Base-by-base conservation (phyloP, 768 basidiomycete genomes). In the Asterophora parasitica region DNA sequence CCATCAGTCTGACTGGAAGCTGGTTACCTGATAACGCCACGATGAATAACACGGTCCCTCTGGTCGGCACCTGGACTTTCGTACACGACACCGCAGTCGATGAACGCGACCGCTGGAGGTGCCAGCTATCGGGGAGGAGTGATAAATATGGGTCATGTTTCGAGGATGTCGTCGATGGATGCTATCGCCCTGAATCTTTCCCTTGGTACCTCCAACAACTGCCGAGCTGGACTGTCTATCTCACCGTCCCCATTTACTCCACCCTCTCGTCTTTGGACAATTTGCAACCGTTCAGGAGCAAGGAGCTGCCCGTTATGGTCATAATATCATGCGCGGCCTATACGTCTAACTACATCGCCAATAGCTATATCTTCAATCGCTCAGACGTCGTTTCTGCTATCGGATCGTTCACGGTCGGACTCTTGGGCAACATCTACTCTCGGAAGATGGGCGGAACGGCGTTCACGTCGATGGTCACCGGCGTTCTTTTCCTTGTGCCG, bases 401-500 rank as follows among this genome's bases (percentile, higher is more conserved):
- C 58, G 90, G 89, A 0, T 87, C 89, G 12, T 90, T 90, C 54
- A 85, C 83, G 1, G 82, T 88, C 15, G 88, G 88, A 15, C 53
- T 90, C 23, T 67, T 90, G 15, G 89, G 88, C 3, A 91, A 91
- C 57, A 64, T 85, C 1, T 91, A 91, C 63, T 91, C 89, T 32
- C 75, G 89, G 38, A 80, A 79, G 61, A 83, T 88, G 77, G 78
- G 85, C 7, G 90, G 89, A 7, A 92, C 89, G 3, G 90, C 90
- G 15, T 92, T 92, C 66, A 90, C 89, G 8, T 83, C 83, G 2
- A 93, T 93, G 91, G 88, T 92, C 33, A 87, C 90, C 19, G 90
- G 89, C 31, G 88, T 93, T 4, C 64, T 91, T 53, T 90, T 93
- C 65, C 70, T 92, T 49, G 88, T 93, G 19, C 91, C 91, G 10